Evolutionary conservation across 176 grass and related monocot genomes (phyloP).

Genomic region (Cymbopogon citratus): DNA sequence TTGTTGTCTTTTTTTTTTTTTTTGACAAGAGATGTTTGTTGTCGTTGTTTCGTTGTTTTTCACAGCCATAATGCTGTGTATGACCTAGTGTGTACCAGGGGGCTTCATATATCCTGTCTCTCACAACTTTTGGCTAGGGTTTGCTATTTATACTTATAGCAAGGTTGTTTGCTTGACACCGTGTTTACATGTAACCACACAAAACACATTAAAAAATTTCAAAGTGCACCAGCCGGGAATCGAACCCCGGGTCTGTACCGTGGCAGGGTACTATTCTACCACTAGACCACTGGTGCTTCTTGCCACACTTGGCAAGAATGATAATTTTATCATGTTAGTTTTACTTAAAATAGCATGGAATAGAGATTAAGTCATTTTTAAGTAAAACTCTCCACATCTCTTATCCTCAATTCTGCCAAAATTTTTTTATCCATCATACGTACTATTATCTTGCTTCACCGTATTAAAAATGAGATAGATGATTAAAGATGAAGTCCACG

Average conservation of each 20-base stretch:
- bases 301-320: too few relatives aligned
- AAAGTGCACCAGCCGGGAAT: slow-evolving; percentile 45
- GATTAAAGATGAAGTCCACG: not conserved
- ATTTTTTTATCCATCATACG: not conserved
- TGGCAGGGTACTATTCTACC: slow-evolving; percentile 83
- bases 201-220: not conserved
- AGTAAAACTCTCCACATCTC: too few relatives aligned
- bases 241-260: slow-evolving; percentile 64
- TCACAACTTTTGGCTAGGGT: not conserved
- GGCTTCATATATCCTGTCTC: not conserved
- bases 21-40: not conserved
- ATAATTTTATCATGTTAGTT: too few relatives aligned
- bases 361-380: too few relatives aligned
- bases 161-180: too few relatives aligned
- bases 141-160: too few relatives aligned
- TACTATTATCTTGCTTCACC: not conserved
- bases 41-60: too few relatives aligned
- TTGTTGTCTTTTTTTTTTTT: too few relatives aligned
- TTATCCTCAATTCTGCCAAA: too few relatives aligned
- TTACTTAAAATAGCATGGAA: too few relatives aligned
- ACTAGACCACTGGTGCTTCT: slow-evolving; percentile 84
- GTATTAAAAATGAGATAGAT: not conserved
- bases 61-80: too few relatives aligned
- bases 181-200: not conserved
- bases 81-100: too few relatives aligned